These are phyloP conservation scores for Colletotrichum shisoi DNA, from an alignment of 2,329 filamentous ascomycete genomes.

Conservation along the genomic window DNA sequence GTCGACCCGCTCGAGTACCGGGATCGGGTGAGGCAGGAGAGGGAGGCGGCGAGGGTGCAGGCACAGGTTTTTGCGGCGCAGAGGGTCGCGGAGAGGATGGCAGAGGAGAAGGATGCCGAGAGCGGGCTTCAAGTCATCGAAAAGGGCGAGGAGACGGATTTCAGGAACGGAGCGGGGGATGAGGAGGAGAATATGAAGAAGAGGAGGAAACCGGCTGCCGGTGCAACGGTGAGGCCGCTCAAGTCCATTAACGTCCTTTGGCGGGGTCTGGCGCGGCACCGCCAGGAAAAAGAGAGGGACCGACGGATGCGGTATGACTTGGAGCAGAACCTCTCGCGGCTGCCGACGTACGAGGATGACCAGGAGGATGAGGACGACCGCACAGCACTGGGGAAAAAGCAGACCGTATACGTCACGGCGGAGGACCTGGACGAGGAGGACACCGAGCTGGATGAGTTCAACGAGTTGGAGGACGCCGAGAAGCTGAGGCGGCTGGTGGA, in stretches of 20 bases:
- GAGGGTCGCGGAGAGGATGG: slow-evolving; percentile 80
- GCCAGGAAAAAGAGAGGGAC: slow-evolving; percentile 75
- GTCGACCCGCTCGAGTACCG: slow-evolving; percentile 75
- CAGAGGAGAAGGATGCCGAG: slow-evolving; percentile 58
- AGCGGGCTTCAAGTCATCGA: slow-evolving; percentile 1
- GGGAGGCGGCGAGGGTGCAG: slow-evolving; percentile 73
- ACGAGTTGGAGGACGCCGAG: slow-evolving; percentile 71
- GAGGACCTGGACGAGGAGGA: slow-evolving; percentile 81
- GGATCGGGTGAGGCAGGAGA: slow-evolving; percentile 73
- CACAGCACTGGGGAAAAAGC: slow-evolving; percentile 69
- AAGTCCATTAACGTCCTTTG: slow-evolving; percentile 80
- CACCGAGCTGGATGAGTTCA: slow-evolving; percentile 79
- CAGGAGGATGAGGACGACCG: slow-evolving; percentile 76
- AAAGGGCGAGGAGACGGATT: slow-evolving; percentile 25
- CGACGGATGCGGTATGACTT: slow-evolving; percentile 70
- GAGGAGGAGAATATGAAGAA: slow-evolving; percentile 37
- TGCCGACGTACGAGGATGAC: slow-evolving; percentile 73
- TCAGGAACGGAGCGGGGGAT: slow-evolving; percentile 43
- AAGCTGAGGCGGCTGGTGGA: slow-evolving; percentile 71
- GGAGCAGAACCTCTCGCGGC: slow-evolving; percentile 67
- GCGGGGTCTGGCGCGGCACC: slow-evolving; percentile 74
- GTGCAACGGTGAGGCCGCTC: slow-evolving; percentile 60
- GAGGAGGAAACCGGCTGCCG: slow-evolving; percentile 42
- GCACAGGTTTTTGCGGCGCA: slow-evolving; percentile 78
- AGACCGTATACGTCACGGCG: slow-evolving; percentile 64